A percentile compares a stretch with the other conserved stretches of the same genome.
phyloP scores from a whole-genome alignment of 2,329 filamentous ascomycete species.

The Diaporthe australafricana region DNA sequence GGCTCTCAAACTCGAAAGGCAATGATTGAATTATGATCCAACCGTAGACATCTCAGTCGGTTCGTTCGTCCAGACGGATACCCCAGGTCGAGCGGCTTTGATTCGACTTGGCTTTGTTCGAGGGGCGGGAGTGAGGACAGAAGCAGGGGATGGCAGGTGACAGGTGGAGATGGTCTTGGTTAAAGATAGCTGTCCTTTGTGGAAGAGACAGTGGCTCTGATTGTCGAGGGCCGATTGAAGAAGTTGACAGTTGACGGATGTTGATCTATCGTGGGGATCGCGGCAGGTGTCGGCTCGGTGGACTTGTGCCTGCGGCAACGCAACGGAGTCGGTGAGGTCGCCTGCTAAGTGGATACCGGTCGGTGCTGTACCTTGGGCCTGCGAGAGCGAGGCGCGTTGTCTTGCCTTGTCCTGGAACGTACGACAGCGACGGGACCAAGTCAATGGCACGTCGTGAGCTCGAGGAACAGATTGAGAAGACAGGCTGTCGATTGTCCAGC shows the following conservation, averaged over 20 bases:
- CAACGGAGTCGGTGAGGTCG: slow-evolving; percentile 29
- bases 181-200: slow-evolving; percentile 23
- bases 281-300: slow-evolving; percentile 25
- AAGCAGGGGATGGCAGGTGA: slow-evolving; percentile 9
- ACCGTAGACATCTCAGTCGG: slow-evolving; percentile 31
- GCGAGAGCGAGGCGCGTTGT: slow-evolving; percentile 7
- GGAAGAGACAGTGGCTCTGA: not conserved
- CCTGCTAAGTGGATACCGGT: slow-evolving; percentile 27
- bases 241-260: slow-evolving; percentile 5
- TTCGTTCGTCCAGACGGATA: slow-evolving; percentile 16
- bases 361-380: slow-evolving; percentile 17
- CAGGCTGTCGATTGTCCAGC: not conserved
- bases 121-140: slow-evolving; percentile 15
- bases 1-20: slow-evolving; percentile 33
- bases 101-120: slow-evolving; percentile 32
- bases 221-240: not conserved
- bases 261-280: slow-evolving; percentile 3
- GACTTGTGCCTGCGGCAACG: slow-evolving; percentile 20
- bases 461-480: not conserved
- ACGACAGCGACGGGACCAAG: not conserved
- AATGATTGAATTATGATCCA: slow-evolving; percentile 28
- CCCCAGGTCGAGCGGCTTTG: slow-evolving; percentile 31
- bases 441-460: not conserved
- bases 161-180: slow-evolving; percentile 18
- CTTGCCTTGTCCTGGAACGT: slow-evolving; percentile 16